Base-by-base conservation (phyloP, 2,329 filamentous ascomycete genomes). In the Aureobasidium sp. region DNA sequence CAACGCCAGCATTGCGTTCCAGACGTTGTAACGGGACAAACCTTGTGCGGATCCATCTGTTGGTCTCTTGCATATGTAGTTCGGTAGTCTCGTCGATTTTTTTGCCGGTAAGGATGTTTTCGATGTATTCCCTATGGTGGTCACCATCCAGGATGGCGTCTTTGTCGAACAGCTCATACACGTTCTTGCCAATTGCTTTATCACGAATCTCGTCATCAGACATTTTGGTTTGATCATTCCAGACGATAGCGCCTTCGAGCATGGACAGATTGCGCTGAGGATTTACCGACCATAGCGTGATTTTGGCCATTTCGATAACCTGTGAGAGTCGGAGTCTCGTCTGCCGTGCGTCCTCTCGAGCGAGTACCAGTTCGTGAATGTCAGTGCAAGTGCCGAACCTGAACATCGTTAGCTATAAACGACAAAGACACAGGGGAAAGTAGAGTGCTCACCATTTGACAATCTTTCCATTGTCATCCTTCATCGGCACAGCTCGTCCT, bases 361-460 rank as follows among this genome's bases (percentile, higher is more conserved):
- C 82, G 68, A 88, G 80, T 3, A 91, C 86, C 47, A 85, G 80
- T 64, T 91, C 88, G 68, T 92, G 86, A 21, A 91, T 88, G 65
- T 93, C 89, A 13, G 89, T 91, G 68, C 86, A 91, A 1, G 88
- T 91, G 16, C 88, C 89, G 67, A 89, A 90, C 63, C 63, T 64
- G 16, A 30, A 45, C 8, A 36, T 47, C 9, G 48, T 39, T n/a
- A 60, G 29, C 29, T 54, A 1, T n/a, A 50, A 39, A 27, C 14
- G 5, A 27, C 34, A 25, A n/a, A 25, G n/a, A 36, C 6, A 29
- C 2, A 8, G 14, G 2, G n/a, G 10, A 30, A 3, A 27, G 13
- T 11, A 27, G 13, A 9, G 25, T 16, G 30, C 62, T 41, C 45
- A 64, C 89, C 89, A 92, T 69, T 89, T 90, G 62, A 89, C 79